Percentiles rank a stretch among this genome's conserved stretches.
phyloP scores from a whole-genome alignment of 768 basidiomycete genomes.

The Xerocomellus dryophilus region DNA sequence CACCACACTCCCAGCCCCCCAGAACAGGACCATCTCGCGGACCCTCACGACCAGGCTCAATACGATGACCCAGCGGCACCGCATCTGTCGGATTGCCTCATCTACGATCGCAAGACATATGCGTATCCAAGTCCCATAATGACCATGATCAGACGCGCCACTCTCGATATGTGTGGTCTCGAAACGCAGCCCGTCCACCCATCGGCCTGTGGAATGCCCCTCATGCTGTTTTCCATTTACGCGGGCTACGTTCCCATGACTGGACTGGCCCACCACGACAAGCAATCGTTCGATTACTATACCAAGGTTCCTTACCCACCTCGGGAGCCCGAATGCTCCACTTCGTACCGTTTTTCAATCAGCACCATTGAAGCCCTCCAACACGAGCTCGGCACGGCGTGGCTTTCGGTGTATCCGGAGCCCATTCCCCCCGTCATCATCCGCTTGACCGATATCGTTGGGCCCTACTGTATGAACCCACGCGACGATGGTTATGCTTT shows the following conservation, averaged over 20 bases:
- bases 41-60: not conserved
- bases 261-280: not conserved
- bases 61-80: not conserved
- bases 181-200: not conserved
- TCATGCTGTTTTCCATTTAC: slow-evolving; percentile 6
- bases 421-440: slow-evolving; percentile 26
- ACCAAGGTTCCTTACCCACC: not conserved
- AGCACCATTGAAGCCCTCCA: slow-evolving; percentile 11
- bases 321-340: not conserved
- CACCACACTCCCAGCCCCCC: slow-evolving; percentile 7
- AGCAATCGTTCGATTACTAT: slow-evolving; percentile 12
- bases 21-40: not conserved
- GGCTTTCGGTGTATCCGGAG: slow-evolving; percentile 9
- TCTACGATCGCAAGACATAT: not conserved
- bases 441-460: slow-evolving; percentile 15
- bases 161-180: not conserved
- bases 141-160: slow-evolving; percentile 11
- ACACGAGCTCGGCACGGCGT: slow-evolving; percentile 1
- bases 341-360: slow-evolving; percentile 8
- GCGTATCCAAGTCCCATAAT: slow-evolving; percentile 15
- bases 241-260: slow-evolving; percentile 4
- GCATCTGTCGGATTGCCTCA: not conserved
- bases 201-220: not conserved
- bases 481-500: slow-evolving; percentile 4
- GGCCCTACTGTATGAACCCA: not conserved